Conservation (phyloP, 257 asterid species). For the Solanum sitiens region DNA sequence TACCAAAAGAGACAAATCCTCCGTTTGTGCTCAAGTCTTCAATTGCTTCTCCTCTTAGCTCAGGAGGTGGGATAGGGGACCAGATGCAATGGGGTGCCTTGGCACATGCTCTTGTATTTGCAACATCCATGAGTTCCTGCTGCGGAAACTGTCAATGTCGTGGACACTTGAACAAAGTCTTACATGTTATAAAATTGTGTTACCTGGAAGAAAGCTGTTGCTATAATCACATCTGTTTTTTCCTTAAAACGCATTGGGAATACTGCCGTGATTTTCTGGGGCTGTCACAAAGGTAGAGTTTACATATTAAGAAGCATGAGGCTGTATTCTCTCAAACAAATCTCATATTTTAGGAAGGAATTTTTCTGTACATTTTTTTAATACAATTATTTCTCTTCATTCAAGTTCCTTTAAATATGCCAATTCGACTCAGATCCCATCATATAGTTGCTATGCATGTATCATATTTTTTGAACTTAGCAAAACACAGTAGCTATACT, state of each 20-base stretch:
- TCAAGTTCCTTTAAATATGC: background rate
- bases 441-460: background rate
- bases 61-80: slow-evolving; percentile 84
- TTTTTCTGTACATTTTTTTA: background rate
- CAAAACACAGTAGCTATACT: background rate
- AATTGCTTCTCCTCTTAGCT: slow-evolving; percentile 76
- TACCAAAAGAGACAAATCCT: slow-evolving; percentile 89
- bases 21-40: slow-evolving; percentile 82
- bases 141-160: background rate
- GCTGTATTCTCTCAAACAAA: background rate
- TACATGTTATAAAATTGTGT: background rate
- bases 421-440: background rate
- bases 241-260: slow-evolving; percentile 89
- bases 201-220: slow-evolving; percentile 85
- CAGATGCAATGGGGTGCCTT: slow-evolving; percentile 82
- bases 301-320: background rate
- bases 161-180: background rate
- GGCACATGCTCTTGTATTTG: slow-evolving; percentile 33
- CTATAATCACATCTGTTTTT: slow-evolving; percentile 55
- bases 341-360: background rate
- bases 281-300: slow-evolving; percentile 27
- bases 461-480: background rate
- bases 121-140: slow-evolving; percentile 80
- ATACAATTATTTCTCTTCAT: background rate
- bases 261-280: slow-evolving; percentile 54